Evolutionary conservation across 1,284 basidiomycete species (phyloP).

Genomic region (Malassezia brasiliensis): DNA sequence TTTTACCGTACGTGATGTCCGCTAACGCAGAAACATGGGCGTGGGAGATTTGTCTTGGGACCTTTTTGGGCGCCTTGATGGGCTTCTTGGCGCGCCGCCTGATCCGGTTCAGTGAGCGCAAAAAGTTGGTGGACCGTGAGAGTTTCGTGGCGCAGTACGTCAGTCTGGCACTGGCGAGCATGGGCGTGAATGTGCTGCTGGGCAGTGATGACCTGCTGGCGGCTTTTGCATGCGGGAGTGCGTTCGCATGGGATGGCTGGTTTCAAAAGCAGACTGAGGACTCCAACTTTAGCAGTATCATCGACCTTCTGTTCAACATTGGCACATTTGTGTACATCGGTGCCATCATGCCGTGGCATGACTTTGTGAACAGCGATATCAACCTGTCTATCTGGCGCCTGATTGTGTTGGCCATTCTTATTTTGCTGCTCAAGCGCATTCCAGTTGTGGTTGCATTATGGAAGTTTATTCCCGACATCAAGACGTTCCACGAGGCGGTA

Average conservation of each 20-base stretch:
- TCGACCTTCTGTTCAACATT: slow-evolving; percentile 61
- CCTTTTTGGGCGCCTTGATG: slow-evolving; percentile 66
- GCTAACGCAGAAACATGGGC: slow-evolving; percentile 23
- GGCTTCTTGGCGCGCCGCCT: slow-evolving; percentile 78
- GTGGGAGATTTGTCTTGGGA: slow-evolving; percentile 76
- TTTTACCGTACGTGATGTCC: slow-evolving; percentile 35
- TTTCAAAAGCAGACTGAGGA: slow-evolving; percentile 88
- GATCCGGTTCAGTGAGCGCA: slow-evolving; percentile 86
- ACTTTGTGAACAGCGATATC: slow-evolving; percentile 29
- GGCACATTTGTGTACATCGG: slow-evolving; percentile 48
- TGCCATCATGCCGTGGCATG: slow-evolving; percentile 45
- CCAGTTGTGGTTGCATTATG: slow-evolving; percentile 43
- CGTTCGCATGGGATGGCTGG: slow-evolving; percentile 87
- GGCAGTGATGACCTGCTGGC: slow-evolving; percentile 51
- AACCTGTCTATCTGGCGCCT: slow-evolving; percentile 39
- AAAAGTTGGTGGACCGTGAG: slow-evolving; percentile 85
- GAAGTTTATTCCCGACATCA: slow-evolving; percentile 48
- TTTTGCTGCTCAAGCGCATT: slow-evolving; percentile 41
- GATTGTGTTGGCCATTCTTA: slow-evolving; percentile 36
- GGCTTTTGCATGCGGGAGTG: slow-evolving; percentile 86
- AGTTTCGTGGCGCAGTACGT: slow-evolving; percentile 85
- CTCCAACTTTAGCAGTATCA: slow-evolving; percentile 81
- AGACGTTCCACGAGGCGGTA: slow-evolving; percentile 46
- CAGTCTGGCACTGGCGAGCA: slow-evolving; percentile 67
- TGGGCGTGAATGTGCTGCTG: slow-evolving; percentile 53